Conservation (phyloP, 345 rosid genomes). For the Rubroshorea leprosula region DNA sequence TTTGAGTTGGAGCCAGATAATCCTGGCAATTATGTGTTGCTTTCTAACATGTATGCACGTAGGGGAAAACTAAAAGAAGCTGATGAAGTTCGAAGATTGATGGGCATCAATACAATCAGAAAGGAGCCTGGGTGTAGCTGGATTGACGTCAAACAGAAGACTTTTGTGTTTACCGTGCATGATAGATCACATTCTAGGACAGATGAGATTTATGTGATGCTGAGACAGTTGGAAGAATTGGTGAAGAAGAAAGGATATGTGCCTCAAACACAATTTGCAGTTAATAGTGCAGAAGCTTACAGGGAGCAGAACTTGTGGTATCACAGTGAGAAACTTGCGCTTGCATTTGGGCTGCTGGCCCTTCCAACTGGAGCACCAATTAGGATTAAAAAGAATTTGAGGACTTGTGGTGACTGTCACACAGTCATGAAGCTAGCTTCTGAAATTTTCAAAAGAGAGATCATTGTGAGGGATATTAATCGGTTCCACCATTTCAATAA, state of each 20-base stretch:
- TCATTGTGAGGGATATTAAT: conserved; percentile 31
- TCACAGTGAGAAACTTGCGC: conserved; percentile 44
- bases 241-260: conserved; percentile 31
- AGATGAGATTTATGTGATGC: conserved; percentile 27
- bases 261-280: conserved; percentile 24
- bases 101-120: conserved; percentile 30
- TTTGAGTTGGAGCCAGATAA: conserved; percentile 35
- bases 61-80: conserved; percentile 32
- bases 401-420: conserved; percentile 38
- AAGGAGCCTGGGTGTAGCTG: conserved; percentile 46
- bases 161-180: conserved; percentile 29
- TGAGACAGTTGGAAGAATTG: conserved; percentile 25
- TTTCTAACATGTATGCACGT: conserved; percentile 30
- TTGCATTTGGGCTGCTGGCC: conserved; percentile 30
- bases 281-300: conserved; percentile 18
- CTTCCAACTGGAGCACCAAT: conserved; percentile 32
- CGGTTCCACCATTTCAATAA: conserved; percentile 31
- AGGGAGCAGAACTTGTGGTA: conserved; percentile 36
- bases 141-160: conserved; percentile 29
- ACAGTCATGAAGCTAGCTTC: conserved; percentile 40
- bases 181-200: conserved; percentile 31
- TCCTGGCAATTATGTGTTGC: conserved; percentile 33
- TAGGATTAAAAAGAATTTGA: conserved; percentile 37
- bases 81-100: conserved; percentile 37
- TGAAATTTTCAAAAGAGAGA: conserved; percentile 27